Percentiles rank a stretch among this genome's conserved stretches.
These are phyloP conservation scores for Linum lewisii DNA, from an alignment of 345 rosid species.

Conservation along the genomic window DNA sequence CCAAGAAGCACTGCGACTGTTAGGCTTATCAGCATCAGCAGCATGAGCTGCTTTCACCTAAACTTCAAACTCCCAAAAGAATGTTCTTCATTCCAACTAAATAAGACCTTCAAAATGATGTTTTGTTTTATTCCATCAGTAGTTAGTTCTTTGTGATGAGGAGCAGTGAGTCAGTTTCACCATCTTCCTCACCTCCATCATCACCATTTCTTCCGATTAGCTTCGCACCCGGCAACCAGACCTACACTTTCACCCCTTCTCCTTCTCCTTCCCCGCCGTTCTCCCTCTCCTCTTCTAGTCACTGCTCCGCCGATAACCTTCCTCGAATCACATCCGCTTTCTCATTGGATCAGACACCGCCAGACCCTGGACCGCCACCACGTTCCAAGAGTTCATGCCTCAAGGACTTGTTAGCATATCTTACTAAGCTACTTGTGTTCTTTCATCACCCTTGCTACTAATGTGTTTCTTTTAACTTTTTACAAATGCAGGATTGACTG, in stretches of 20 bases:
- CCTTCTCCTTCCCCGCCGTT: neutral
- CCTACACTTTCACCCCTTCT: neutral
- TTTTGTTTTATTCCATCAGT: neutral
- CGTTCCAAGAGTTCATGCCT: neutral
- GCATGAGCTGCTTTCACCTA: too few species aligned
- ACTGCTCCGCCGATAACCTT: neutral
- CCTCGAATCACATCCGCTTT: neutral
- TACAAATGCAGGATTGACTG: constrained; percentile 31
- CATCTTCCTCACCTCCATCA: neutral
- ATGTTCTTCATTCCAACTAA: neutral
- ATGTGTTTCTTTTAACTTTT: neutral
- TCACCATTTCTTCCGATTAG: neutral
- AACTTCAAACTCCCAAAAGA: too few species aligned
- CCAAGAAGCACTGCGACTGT: too few species aligned
- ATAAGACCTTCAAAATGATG: neutral
- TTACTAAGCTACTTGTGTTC: neutral
- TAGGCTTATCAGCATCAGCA: too few species aligned
- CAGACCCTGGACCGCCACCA: neutral
- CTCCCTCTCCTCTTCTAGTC: neutral
- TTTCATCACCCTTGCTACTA: neutral
- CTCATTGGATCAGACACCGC: neutral
- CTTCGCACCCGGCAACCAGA: neutral
- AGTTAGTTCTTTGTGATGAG: neutral
- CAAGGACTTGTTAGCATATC: neutral
- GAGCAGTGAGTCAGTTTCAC: neutral